Conservation (phyloP, 1,284 basidiomycete genomes). For the Cerioporus squamosus region DNA sequence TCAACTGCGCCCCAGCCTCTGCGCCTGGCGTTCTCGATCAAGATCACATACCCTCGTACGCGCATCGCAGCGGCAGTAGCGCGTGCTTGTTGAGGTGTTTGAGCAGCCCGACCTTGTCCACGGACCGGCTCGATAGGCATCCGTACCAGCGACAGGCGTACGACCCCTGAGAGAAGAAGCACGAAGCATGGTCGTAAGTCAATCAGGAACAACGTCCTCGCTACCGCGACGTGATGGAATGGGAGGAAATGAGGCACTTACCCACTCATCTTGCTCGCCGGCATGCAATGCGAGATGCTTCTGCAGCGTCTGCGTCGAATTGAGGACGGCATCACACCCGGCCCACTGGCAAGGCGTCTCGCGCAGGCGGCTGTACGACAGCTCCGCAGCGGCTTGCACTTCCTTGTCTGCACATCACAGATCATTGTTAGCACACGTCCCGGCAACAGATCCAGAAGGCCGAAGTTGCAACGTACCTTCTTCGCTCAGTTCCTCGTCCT, state of each 20-base stretch:
- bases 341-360: slow-evolving; percentile 61
- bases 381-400: slow-evolving; percentile 16
- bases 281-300: slow-evolving; percentile 57
- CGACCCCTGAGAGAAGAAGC: slow-evolving; percentile 16
- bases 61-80: slow-evolving; percentile 45
- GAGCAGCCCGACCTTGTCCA: slow-evolving; percentile 34
- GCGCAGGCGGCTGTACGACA: slow-evolving; percentile 50
- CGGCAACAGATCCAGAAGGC: background rate
- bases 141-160: slow-evolving; percentile 53
- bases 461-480: too few species aligned
- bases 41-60: slow-evolving; percentile 46
- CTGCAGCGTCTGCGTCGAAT: slow-evolving; percentile 52
- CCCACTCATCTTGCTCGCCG: slow-evolving; percentile 35
- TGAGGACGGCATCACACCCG: slow-evolving; percentile 57
- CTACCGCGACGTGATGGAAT: slow-evolving; percentile 16
- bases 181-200: background rate
- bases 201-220: slow-evolving; percentile 2
- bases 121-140: slow-evolving; percentile 43
- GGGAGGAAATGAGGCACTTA: slow-evolving; percentile 24
- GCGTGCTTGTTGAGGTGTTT: slow-evolving; percentile 53
- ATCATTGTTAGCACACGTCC: background rate
- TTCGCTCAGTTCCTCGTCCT: too few species aligned
- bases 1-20: background rate
- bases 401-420: slow-evolving; percentile 15
- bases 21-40: background rate